These are phyloP conservation scores for Adansonia gregorii DNA, from an alignment of 441 rosid genomes.

Conservation along the genomic window DNA sequence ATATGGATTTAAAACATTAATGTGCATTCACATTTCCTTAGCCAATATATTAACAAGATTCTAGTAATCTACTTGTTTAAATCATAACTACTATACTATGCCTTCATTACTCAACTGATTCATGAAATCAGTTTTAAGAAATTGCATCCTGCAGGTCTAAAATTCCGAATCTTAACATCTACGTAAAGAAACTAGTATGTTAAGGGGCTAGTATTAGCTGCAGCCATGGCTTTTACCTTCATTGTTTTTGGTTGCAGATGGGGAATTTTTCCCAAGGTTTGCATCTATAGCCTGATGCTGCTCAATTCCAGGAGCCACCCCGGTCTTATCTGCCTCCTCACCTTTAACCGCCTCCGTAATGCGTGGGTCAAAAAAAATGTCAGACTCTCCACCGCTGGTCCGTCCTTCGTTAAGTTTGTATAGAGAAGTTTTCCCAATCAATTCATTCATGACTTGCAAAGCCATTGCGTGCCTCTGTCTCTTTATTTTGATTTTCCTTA, in stretches of 20 bases:
- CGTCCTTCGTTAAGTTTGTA: background rate
- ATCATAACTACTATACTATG: no score
- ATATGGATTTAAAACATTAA: background rate
- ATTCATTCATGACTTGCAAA: background rate
- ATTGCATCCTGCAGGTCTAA: no score
- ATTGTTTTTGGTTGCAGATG: background rate
- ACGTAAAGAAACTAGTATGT: no score
- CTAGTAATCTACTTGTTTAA: no score
- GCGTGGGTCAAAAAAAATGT: background rate
- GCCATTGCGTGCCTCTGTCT: background rate
- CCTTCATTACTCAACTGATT: no score
- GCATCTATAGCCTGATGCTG: background rate
- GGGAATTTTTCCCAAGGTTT: background rate
- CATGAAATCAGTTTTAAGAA: no score
- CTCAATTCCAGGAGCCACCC: no score
- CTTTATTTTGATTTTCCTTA: background rate
- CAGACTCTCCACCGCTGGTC: background rate
- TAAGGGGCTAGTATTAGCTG: no score
- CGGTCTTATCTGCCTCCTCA: background rate
- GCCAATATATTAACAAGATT: no score
- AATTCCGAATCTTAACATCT: no score
- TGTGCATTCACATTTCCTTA: background rate
- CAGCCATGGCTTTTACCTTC: background rate
- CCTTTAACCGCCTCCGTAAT: background rate
- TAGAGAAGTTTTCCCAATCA: background rate